These are phyloP conservation scores for Aspergillus sclerotioniger DNA, from an alignment of 495 filamentous ascomycete species.

Conservation along the genomic window DNA sequence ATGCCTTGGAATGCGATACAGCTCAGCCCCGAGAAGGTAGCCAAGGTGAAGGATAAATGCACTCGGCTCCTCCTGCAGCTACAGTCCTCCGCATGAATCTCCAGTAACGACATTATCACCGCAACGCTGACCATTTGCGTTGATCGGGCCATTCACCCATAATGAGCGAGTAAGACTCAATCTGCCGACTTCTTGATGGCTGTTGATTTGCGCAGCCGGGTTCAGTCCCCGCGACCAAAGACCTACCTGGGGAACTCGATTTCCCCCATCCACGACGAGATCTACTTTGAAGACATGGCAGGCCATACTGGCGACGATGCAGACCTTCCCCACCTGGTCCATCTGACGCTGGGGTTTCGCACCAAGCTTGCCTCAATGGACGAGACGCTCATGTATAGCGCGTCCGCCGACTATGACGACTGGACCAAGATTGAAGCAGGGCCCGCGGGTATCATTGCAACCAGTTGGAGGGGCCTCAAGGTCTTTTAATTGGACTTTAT, in stretches of 20 bases:
- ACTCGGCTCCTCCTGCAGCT: conserved; percentile 6
- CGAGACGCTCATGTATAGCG: conserved; percentile 4
- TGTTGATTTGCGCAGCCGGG: conserved; percentile 7
- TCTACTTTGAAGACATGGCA: background rate
- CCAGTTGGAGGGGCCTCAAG: conserved; percentile 7
- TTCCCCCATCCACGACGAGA: conserved; percentile 1
- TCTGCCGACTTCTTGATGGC: background rate
- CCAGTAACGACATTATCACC: conserved; percentile 7
- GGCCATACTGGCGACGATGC: background rate
- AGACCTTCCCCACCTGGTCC: conserved; percentile 4
- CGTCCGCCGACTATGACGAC: background rate
- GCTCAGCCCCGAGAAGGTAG: conserved; percentile 7
- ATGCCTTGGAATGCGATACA: conserved; percentile 7
- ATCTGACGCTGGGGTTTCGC: conserved; percentile 1
- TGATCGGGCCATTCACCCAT: background rate
- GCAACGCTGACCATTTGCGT: conserved; percentile 3
- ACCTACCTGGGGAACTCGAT: conserved; percentile 13
- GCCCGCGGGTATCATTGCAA: conserved; percentile 3
- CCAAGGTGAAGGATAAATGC: background rate
- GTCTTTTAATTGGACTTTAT: conserved; percentile 8
- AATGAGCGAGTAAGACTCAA: background rate
- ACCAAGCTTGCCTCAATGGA: conserved; percentile 3
- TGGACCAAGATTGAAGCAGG: conserved; percentile 3
- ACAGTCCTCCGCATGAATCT: background rate
- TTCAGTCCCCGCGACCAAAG: conserved; percentile 9